A percentile compares a stretch with the other conserved stretches of the same genome.
Evolutionary conservation across 2,329 filamentous ascomycete species (phyloP).

Genomic region (Monosporascus ibericus): DNA sequence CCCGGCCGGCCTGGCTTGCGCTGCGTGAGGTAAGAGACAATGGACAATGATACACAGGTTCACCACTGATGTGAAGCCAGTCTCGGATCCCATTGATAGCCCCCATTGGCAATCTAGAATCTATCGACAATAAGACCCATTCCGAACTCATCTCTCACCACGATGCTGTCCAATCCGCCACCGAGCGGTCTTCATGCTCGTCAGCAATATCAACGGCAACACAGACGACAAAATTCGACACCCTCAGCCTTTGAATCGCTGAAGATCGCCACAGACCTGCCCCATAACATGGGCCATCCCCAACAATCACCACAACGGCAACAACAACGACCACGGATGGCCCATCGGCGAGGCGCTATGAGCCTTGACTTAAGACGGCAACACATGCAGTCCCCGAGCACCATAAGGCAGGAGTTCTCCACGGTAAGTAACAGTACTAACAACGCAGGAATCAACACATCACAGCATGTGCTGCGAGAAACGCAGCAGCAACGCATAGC

Average conservation of each 20-base stretch:
- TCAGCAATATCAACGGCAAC: constrained; percentile 67
- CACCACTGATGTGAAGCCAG: constrained; percentile 7
- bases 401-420: constrained; percentile 40
- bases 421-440: constrained; percentile 50
- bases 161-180: constrained; percentile 74
- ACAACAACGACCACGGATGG: constrained; percentile 28
- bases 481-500: constrained; percentile 80
- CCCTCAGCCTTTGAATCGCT: constrained; percentile 70
- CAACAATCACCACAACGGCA: constrained; percentile 28
- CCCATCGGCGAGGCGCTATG: constrained; percentile 70
- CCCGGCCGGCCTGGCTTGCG: constrained; percentile 32
- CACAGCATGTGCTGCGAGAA: constrained; percentile 82
- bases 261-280: constrained; percentile 60
- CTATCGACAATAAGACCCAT: constrained; percentile 44
- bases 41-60: background rate
- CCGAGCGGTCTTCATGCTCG: constrained; percentile 63
- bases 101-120: constrained; percentile 23
- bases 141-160: constrained; percentile 68
- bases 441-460: constrained; percentile 50
- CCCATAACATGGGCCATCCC: constrained; percentile 41
- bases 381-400: constrained; percentile 36
- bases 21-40: constrained; percentile 27
- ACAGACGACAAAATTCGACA: constrained; percentile 84
- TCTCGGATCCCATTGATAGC: constrained; percentile 38
- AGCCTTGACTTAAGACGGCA: constrained; percentile 71